These are phyloP conservation scores for Multifurca ochricompacta DNA, from an alignment of 768 basidiomycete genomes.

Conservation along the genomic window DNA sequence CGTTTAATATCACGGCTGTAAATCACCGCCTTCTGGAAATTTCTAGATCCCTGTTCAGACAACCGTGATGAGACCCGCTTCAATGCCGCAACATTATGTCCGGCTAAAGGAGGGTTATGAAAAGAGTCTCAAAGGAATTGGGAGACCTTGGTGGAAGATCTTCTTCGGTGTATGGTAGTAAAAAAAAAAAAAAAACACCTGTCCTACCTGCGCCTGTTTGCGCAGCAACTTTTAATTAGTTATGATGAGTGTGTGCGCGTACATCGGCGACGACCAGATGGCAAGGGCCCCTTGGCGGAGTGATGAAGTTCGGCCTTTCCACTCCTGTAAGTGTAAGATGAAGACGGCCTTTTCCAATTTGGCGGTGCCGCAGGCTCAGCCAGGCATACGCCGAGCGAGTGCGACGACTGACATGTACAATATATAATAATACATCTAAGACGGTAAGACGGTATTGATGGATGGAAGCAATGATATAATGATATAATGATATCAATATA, in stretches of 20 bases:
- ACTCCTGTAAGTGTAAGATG: neutral
- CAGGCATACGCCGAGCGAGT: neutral
- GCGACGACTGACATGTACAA: too few species aligned
- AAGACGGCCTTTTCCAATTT: slow-evolving; percentile 7
- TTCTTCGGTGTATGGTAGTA: slow-evolving; percentile 72
- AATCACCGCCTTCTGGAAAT: neutral
- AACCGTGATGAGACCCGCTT: slow-evolving; percentile 58
- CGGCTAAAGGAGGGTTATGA: slow-evolving; percentile 67
- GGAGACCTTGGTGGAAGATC: slow-evolving; percentile 76
- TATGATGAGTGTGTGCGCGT: too few species aligned
- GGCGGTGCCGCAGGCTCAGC: slow-evolving; percentile 1
- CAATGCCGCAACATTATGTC: slow-evolving; percentile 65
- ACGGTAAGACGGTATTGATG: too few species aligned
- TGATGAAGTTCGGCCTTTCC: too few species aligned
- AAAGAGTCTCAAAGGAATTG: slow-evolving; percentile 68
- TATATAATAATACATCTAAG: too few species aligned
- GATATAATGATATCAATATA: too few species aligned
- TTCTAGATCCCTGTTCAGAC: slow-evolving; percentile 58
- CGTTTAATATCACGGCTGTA: neutral
- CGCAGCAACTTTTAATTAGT: neutral
- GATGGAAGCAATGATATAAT: too few species aligned
- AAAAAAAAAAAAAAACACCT: neutral
- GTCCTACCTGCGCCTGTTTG: neutral
- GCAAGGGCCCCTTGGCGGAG: too few species aligned
- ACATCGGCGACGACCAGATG: too few species aligned